Percentiles rank a stretch among this genome's conserved stretches.
phyloP scores from a whole-genome alignment of 768 basidiomycete species.

The Suillus luteus region DNA sequence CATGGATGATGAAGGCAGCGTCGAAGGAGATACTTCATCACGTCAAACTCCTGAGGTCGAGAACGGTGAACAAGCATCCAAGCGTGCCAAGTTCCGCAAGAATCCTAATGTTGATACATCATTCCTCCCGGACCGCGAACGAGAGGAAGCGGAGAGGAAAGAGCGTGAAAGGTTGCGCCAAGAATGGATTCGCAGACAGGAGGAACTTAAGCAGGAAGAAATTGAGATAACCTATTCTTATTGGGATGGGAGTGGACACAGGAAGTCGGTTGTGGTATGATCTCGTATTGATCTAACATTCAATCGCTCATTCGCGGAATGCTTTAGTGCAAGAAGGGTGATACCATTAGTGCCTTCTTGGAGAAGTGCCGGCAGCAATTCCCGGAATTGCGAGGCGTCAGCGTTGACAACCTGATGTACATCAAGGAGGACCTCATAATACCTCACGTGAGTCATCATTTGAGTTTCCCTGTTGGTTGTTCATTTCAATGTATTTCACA shows the following conservation, averaged over 20 bases:
- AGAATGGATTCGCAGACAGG: constrained; percentile 81
- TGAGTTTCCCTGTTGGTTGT: not conserved
- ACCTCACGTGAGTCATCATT: constrained; percentile 69
- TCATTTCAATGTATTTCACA: constrained; percentile 34
- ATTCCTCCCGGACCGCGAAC: constrained; percentile 96
- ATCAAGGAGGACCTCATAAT: constrained; percentile 99
- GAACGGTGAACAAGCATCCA: constrained; percentile 51
- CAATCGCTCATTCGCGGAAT: constrained; percentile 8
- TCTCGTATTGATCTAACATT: not conserved
- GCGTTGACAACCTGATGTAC: constrained; percentile 98
- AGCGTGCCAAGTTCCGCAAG: constrained; percentile 84
- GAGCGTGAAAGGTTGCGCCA: constrained; percentile 87
- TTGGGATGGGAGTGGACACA: constrained; percentile 98
- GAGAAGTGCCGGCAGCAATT: constrained; percentile 94
- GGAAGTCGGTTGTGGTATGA: constrained; percentile 87
- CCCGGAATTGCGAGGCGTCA: constrained; percentile 86
- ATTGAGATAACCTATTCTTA: constrained; percentile 96
- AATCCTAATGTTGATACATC: constrained; percentile 98
- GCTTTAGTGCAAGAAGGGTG: constrained; percentile 93
- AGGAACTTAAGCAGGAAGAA: constrained; percentile 66
- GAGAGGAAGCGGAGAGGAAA: constrained; percentile 88
- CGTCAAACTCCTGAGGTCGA: constrained; percentile 41
- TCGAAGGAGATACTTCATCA: constrained; percentile 40
- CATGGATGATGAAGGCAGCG: constrained; percentile 71
- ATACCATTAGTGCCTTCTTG: constrained; percentile 82